Conservation (phyloP, 2,329 filamentous ascomycete species). For the Clarireedia hainanense region DNA sequence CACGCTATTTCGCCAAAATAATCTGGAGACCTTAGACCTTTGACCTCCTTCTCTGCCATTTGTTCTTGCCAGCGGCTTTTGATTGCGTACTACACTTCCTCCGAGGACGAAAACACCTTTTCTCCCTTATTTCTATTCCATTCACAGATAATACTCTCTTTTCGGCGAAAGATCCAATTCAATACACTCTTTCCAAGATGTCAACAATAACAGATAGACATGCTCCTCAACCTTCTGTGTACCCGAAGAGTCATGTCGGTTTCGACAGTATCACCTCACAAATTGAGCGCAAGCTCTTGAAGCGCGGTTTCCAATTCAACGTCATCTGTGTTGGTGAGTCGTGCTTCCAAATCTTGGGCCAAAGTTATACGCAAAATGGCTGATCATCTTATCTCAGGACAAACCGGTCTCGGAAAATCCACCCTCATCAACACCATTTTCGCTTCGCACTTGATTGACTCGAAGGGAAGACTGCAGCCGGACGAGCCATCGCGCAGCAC, state of each 20-base stretch:
- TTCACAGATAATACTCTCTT: constrained; percentile 6
- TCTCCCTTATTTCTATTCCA: background rate
- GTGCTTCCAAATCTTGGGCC: background rate
- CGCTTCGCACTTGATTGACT: constrained; percentile 97
- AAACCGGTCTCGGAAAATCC: constrained; percentile 97
- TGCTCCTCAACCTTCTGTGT: constrained; percentile 39
- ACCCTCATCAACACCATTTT: constrained; percentile 99
- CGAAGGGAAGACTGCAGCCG: constrained; percentile 88
- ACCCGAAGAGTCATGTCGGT: constrained; percentile 96
- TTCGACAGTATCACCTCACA: constrained; percentile 99
- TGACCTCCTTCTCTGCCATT: constrained; percentile 17
- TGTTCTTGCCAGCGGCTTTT: constrained; percentile 10
- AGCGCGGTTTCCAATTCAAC: constrained; percentile 99
- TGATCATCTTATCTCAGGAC: constrained; percentile 50
- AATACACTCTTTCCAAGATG: constrained; percentile 20
- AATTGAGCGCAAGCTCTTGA: constrained; percentile 98
- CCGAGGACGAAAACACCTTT: background rate
- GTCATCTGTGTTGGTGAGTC: constrained; percentile 96
- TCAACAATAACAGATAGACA: constrained; percentile 28
- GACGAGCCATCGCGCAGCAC: constrained; percentile 91
- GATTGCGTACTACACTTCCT: constrained; percentile 2
- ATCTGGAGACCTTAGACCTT: constrained; percentile 6
- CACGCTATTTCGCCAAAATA: constrained; percentile 10
- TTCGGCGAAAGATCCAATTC: background rate
- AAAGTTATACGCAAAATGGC: constrained; percentile 9